phyloP scores from a whole-genome alignment of 164 flowering plant genomes.

The Vitis riparia region DNA sequence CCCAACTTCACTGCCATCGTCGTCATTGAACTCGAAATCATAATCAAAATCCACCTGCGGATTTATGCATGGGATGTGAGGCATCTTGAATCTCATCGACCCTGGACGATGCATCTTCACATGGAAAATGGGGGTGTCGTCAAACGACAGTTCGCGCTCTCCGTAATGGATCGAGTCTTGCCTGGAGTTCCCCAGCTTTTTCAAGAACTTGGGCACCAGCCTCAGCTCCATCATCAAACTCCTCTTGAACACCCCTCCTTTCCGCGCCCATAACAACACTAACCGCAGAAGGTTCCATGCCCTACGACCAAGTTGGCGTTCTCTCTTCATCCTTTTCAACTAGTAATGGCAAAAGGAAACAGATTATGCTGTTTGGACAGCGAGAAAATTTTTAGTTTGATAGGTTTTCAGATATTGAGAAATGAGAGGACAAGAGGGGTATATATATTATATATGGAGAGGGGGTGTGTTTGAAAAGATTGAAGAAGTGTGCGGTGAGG shows the following conservation, averaged over 20 bases:
- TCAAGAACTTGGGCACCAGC: constrained; percentile 43
- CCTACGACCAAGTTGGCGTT: constrained; percentile 24
- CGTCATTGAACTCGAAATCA: constrained; percentile 32
- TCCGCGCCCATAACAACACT: constrained; percentile 71
- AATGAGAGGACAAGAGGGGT: too few species aligned
- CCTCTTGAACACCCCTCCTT: constrained; percentile 64
- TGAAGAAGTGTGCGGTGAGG: constrained; percentile 12
- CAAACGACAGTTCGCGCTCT: constrained; percentile 82
- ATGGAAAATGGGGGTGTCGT: constrained; percentile 65
- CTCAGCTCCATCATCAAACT: constrained; percentile 47
- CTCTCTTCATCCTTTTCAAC: constrained; percentile 37
- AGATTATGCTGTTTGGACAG: too few species aligned
- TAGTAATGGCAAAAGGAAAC: too few species aligned
- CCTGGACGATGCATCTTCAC: constrained; percentile 56
- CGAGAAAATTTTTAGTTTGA: too few species aligned
- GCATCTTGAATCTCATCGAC: constrained; percentile 62
- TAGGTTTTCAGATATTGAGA: too few species aligned
- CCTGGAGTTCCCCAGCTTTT: constrained; percentile 27
- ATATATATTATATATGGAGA: neutral
- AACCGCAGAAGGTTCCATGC: constrained; percentile 73
- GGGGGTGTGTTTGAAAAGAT: constrained; percentile 5
- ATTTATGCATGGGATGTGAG: constrained; percentile 59
- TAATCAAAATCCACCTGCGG: constrained; percentile 59
- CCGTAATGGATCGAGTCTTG: constrained; percentile 34
- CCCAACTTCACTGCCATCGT: constrained; percentile 6